Evolutionary conservation across 305 asterid genomes (phyloP).

Genomic region (Ilex paraguariensis): DNA sequence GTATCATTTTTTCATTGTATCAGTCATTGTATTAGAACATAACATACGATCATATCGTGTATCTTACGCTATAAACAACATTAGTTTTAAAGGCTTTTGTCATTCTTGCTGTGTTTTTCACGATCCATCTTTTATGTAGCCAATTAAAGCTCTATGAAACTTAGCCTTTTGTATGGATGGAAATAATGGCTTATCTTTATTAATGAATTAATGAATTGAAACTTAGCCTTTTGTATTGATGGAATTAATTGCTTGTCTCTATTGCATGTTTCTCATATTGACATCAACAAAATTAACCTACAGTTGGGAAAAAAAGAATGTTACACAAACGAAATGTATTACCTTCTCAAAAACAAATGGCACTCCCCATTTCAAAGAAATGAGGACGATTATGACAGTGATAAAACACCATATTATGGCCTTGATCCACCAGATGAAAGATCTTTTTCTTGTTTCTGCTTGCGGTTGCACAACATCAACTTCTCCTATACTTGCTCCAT

Average conservation of each 20-base stretch:
- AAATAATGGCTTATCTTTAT: not conserved
- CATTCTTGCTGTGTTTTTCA: too few relatives aligned
- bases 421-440: constrained; percentile 64
- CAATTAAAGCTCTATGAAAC: too few relatives aligned
- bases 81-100: too few relatives aligned
- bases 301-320: not conserved
- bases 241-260: not conserved
- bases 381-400: constrained; percentile 35
- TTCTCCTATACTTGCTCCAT: constrained; percentile 40
- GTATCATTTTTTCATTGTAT: too few relatives aligned
- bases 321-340: constrained; percentile 9
- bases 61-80: too few relatives aligned
- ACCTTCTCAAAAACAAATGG: constrained; percentile 89
- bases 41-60: too few relatives aligned
- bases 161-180: not conserved
- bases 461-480: constrained; percentile 27
- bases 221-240: not conserved
- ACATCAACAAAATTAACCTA: not conserved
- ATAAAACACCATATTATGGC: constrained; percentile 37
- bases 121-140: too few relatives aligned
- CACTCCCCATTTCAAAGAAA: constrained; percentile 66
- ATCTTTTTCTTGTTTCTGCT: constrained; percentile 29
- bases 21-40: too few relatives aligned
- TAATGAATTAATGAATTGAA: too few relatives aligned
- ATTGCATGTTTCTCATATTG: not conserved